phyloP scores from a whole-genome alignment of 768 basidiomycete species.

The Russula sp. region DNA sequence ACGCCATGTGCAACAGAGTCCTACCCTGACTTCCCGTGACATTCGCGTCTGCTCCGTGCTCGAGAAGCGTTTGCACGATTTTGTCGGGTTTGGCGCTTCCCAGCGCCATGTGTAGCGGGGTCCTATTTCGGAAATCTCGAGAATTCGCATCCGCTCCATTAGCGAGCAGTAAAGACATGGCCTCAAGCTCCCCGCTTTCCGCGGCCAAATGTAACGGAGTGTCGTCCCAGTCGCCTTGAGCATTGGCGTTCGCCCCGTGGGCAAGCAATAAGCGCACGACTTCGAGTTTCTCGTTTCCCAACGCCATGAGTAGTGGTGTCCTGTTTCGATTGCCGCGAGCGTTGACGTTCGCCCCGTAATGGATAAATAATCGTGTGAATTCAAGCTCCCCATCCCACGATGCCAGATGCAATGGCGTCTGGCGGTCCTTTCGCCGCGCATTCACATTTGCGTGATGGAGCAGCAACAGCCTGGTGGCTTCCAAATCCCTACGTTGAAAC shows the following conservation, averaged over 20 bases:
- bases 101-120: neutral
- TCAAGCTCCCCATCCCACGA: neutral
- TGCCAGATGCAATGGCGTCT: neutral
- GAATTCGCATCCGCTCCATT: neutral
- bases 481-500: neutral
- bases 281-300: neutral
- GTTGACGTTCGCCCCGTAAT: neutral
- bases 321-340: neutral
- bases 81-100: neutral
- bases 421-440: neutral
- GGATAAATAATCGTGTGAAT: neutral
- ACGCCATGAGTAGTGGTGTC: neutral
- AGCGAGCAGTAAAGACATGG: neutral
- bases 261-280: neutral
- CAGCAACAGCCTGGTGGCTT: neutral
- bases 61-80: neutral
- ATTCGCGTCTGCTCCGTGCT: neutral
- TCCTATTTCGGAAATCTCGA: neutral
- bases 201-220: neutral
- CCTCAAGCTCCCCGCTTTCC: neutral
- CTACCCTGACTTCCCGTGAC: neutral
- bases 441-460: neutral
- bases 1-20: constrained; percentile 3
- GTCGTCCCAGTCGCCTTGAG: neutral
- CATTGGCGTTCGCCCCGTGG: neutral